phyloP scores from a whole-genome alignment of 1,284 basidiomycete species.

The Ceratobasidium theobromae region DNA sequence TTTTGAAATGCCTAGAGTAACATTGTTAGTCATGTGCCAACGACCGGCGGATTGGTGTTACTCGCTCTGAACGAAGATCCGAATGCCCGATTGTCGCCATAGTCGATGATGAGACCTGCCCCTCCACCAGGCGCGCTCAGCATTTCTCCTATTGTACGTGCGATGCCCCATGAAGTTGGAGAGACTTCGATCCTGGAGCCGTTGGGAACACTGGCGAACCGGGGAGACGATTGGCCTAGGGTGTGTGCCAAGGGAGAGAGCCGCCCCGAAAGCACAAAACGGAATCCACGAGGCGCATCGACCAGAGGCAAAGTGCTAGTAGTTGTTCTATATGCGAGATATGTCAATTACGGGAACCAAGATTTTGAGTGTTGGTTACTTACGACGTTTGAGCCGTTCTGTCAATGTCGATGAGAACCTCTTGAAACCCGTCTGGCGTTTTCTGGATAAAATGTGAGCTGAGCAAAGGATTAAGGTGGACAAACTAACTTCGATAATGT shows the following conservation, averaged over 20 bases:
- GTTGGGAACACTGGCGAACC: conserved; percentile 65
- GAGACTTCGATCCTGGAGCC: conserved; percentile 81
- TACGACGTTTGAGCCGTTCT: conserved; percentile 32
- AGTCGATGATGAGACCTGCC: conserved; percentile 87
- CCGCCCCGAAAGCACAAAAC: conserved; percentile 64
- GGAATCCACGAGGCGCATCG: conserved; percentile 51
- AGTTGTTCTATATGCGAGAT: conserved; percentile 1
- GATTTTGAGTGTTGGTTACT: conserved; percentile 8
- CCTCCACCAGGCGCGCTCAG: conserved; percentile 48
- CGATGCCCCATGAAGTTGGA: conserved; percentile 66
- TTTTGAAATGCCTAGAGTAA: conserved; percentile 76
- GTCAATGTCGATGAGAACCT: conserved; percentile 69
- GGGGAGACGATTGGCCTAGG: conserved; percentile 66
- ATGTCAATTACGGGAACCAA: neutral
- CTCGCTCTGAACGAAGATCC: conserved; percentile 77
- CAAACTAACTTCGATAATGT: conserved; percentile 75
- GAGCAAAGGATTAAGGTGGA: neutral
- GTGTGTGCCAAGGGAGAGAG: conserved; percentile 67
- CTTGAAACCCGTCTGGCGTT: conserved; percentile 80
- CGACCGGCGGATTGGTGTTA: too few species aligned
- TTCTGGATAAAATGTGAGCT: conserved; percentile 53
- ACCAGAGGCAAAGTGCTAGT: neutral
- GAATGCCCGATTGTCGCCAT: conserved; percentile 75
- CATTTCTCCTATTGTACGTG: conserved; percentile 65
- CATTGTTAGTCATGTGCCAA: neutral